Conservation (phyloP, 1,139 yeast species). For the Dujonia santamariae region DNA sequence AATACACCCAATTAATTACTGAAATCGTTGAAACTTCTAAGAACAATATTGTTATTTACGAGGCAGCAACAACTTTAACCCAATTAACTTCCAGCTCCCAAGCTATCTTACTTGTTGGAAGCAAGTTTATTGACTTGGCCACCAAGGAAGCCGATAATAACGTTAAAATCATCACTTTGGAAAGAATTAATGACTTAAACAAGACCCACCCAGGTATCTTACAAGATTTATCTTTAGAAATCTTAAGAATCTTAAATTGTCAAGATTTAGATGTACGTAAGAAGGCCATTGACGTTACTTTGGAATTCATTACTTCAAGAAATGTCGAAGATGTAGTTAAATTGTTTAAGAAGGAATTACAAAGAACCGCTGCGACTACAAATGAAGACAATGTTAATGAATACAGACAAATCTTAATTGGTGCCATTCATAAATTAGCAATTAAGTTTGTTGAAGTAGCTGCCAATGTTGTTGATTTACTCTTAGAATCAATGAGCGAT, state of each 20-base stretch:
- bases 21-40: slow-evolving; percentile 70
- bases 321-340: slow-evolving; percentile 94
- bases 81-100: slow-evolving; percentile 66
- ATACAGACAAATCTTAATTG: slow-evolving; percentile 84
- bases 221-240: slow-evolving; percentile 82
- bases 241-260: slow-evolving; percentile 77
- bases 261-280: slow-evolving; percentile 91
- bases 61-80: slow-evolving; percentile 86
- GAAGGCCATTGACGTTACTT: slow-evolving; percentile 80
- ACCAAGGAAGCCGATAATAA: slow-evolving; percentile 91
- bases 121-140: slow-evolving; percentile 84
- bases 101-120: slow-evolving; percentile 71
- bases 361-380: slow-evolving; percentile 60
- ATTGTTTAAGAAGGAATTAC: slow-evolving; percentile 86
- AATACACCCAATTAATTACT: slow-evolving; percentile 69
- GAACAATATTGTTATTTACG: slow-evolving; percentile 80
- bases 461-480: slow-evolving; percentile 81
- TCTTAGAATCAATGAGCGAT: slow-evolving; percentile 83
- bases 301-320: slow-evolving; percentile 77
- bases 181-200: slow-evolving; percentile 77
- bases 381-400: slow-evolving; percentile 79
- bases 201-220: slow-evolving; percentile 76
- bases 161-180: slow-evolving; percentile 87
- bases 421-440: slow-evolving; percentile 88
- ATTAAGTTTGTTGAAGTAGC: slow-evolving; percentile 89